Evolutionary conservation across 2,329 filamentous ascomycete species (phyloP).

Genomic region (Fusarium floridanum): DNA sequence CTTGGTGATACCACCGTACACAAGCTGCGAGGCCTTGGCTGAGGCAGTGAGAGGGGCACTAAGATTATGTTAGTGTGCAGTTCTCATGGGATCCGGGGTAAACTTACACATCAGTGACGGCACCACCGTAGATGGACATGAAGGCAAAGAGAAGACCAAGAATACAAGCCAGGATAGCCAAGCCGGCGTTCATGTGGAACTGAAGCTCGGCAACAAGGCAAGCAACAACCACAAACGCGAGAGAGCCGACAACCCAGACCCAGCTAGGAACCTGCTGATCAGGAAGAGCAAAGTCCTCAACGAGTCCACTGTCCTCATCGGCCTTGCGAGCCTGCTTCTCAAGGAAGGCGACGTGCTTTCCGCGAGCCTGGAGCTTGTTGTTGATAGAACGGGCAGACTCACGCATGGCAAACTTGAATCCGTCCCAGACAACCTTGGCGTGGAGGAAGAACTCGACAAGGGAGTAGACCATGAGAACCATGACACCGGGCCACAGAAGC

Average conservation of each 20-base stretch:
- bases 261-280: slow-evolving; percentile 65
- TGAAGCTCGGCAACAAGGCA: slow-evolving; percentile 64
- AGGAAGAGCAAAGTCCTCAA: slow-evolving; percentile 57
- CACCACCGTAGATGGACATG: slow-evolving; percentile 62
- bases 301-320: slow-evolving; percentile 47
- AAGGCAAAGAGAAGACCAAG: slow-evolving; percentile 71
- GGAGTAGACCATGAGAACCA: slow-evolving; percentile 58
- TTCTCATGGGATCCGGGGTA: no score
- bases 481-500: slow-evolving; percentile 60
- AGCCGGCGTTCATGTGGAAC: slow-evolving; percentile 68
- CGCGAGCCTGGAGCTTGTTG: slow-evolving; percentile 47
- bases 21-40: slow-evolving; percentile 76
- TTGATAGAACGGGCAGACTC: slow-evolving; percentile 50
- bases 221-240: slow-evolving; percentile 64
- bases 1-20: slow-evolving; percentile 74
- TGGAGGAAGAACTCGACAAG: slow-evolving; percentile 58
- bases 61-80: not conserved
- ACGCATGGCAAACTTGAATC: slow-evolving; percentile 51
- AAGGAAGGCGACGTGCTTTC: slow-evolving; percentile 50
- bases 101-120: slow-evolving; percentile 64
- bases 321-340: slow-evolving; percentile 53
- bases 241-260: slow-evolving; percentile 64
- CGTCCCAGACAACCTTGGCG: slow-evolving; percentile 53
- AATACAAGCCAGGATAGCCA: slow-evolving; percentile 67
- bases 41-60: slow-evolving; percentile 73